Conservation (phyloP, 75 land plant species). For the Azolla pinnata region DNA sequence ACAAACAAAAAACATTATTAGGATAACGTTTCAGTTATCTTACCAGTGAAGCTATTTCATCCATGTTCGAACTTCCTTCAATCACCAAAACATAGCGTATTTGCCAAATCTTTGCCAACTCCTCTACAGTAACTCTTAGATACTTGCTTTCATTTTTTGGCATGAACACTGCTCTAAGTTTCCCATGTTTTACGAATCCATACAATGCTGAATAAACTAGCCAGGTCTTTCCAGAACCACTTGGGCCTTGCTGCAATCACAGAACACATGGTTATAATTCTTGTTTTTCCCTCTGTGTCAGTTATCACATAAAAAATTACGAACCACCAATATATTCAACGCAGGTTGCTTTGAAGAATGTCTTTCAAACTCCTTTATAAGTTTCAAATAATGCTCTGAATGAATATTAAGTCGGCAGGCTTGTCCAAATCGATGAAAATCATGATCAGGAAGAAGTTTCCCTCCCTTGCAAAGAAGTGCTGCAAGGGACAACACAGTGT, state of each 20-base stretch:
- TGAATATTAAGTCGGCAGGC: conserved; percentile 16
- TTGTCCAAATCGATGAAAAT: background rate
- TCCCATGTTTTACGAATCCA: background rate
- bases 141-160: conserved; percentile 13
- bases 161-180: conserved; percentile 11
- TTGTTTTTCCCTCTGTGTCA: too few relatives aligned
- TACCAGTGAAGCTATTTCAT: conserved; percentile 19
- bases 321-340: conserved; percentile 7
- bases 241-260: conserved; percentile 14
- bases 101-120: conserved; percentile 18
- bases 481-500: conserved; percentile 9
- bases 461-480: conserved; percentile 20
- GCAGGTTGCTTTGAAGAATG: conserved; percentile 10
- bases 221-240: conserved; percentile 21
- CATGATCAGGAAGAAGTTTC: conserved; percentile 11
- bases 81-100: conserved; percentile 19
- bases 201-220: conserved; percentile 12
- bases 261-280: background rate
- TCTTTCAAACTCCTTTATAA: conserved; percentile 6
- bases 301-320: too few relatives aligned
- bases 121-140: conserved; percentile 11
- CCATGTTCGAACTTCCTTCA: background rate
- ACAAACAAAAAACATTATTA: background rate
- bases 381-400: background rate
- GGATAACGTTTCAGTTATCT: background rate